Evolutionary conservation across 2,329 filamentous ascomycete genomes (phyloP), one percentile per base, ranked within the genome.

Genomic region (Exophiala phaeomuriformis): DNA sequence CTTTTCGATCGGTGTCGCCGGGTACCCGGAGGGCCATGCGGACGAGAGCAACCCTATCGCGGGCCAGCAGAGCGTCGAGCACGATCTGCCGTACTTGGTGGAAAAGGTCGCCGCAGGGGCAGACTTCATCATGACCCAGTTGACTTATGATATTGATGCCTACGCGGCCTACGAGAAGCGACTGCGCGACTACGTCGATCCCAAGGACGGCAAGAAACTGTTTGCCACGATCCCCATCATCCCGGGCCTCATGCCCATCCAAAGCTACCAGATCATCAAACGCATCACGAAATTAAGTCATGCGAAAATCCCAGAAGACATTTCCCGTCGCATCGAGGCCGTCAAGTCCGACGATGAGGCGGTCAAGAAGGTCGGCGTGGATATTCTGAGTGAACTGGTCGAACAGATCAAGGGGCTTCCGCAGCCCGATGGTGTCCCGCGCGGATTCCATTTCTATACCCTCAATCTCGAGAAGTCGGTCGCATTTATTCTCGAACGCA

Each of bases 41-140:
- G 90, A 95, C 66, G 89, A 95, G 69, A 88, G 84, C 57, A 85
- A 94, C 69, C 91, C 91, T 1, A 88, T 94, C 64, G 80, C 86
- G 58, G 60, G 56, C n/a, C 61, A 63, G 49, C 83, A 85, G 66
- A 77, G 79, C 61, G 75, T 79, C 0, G 67, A 69, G 51, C 72
- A 75, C 49, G 93, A 98, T 71, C 72, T 98, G 55, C 88, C 90
- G 0, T 95, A 86, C 65, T 76, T 98, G 50, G 81, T 95, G 7
- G 90, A 95, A 62, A 98, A 98, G 77, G 86, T 85, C 0, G 77
- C 85, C 63, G 93, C 93, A 2, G 93, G 93, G 1, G 93, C 90
- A 47, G 90, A 97, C 71, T 98, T 98, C 67, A 86, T 98, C 71
- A 95, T 98, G 88, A 97, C 93, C 0, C 93, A 98, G 70, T 78